Evolutionary conservation across 108 stramenopile species (phyloP).

Genomic region (Cylindrotheca fusiformis): DNA sequence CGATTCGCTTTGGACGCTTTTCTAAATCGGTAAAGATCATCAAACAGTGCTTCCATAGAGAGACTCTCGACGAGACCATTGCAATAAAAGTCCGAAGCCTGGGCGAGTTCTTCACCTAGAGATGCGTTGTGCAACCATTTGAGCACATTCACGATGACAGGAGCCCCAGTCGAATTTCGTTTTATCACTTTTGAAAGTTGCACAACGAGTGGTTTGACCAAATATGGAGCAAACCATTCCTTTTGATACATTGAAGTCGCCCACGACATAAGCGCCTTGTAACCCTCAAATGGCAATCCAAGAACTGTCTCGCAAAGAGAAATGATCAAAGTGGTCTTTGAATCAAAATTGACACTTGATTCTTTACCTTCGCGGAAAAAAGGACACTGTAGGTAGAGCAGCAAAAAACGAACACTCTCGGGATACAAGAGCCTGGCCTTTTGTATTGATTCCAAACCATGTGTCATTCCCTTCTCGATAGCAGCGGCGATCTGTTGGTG

Average conservation of each 20-base stretch:
- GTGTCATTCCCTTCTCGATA: slow-evolving; percentile 54
- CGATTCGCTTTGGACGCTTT: slow-evolving; percentile 36
- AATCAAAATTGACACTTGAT: slow-evolving; percentile 23
- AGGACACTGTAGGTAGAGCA: slow-evolving; percentile 61
- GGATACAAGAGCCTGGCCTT: slow-evolving; percentile 57
- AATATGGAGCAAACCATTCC: slow-evolving; percentile 52
- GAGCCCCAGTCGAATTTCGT: slow-evolving; percentile 38
- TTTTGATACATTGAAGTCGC: slow-evolving; percentile 40
- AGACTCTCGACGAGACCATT: slow-evolving; percentile 51
- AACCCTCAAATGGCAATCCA: slow-evolving; percentile 57
- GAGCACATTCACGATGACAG: slow-evolving; percentile 60
- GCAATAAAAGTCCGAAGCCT: slow-evolving; percentile 59
- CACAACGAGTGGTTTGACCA: slow-evolving; percentile 56
- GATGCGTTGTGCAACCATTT: slow-evolving; percentile 58
- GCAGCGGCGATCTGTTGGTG: slow-evolving; percentile 42
- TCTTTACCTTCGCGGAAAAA: slow-evolving; percentile 34
- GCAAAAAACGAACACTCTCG: slow-evolving; percentile 58
- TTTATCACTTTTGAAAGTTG: slow-evolving; percentile 26
- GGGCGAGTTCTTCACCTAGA: slow-evolving; percentile 33
- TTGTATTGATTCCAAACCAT: slow-evolving; percentile 53
- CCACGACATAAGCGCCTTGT: slow-evolving; percentile 45
- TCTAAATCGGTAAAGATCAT: slow-evolving; percentile 51
- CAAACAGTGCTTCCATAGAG: slow-evolving; percentile 51
- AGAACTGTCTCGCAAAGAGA: slow-evolving; percentile 42
- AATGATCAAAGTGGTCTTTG: slow-evolving; percentile 19